These are phyloP conservation scores for Cucurbitaria berberidis DNA, from an alignment of 2,329 filamentous ascomycete genomes.

Conservation along the genomic window DNA sequence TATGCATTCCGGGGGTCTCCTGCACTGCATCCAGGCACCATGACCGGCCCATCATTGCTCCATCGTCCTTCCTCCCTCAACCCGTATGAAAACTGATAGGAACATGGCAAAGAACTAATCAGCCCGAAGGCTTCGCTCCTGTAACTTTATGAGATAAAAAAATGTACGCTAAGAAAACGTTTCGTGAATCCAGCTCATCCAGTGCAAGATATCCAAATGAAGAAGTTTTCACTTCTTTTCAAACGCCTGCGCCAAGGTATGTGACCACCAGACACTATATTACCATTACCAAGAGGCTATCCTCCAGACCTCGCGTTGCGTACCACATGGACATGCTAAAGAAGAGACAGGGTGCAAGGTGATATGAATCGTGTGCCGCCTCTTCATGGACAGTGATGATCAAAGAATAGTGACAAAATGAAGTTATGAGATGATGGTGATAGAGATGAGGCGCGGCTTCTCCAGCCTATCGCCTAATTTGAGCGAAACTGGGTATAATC, in stretches of 20 bases:
- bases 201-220: not conserved
- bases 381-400: not conserved
- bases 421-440: not conserved
- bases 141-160: not conserved
- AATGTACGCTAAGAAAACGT: not conserved
- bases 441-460: not conserved
- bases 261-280: slow-evolving; percentile 1
- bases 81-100: not conserved
- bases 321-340: not conserved
- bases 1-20: not conserved
- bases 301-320: not conserved
- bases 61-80: not conserved
- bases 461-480: not conserved
- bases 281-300: not conserved
- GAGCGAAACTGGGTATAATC: slow-evolving; percentile 1
- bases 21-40: not conserved
- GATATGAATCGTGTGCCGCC: not conserved
- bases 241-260: not conserved
- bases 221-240: not conserved
- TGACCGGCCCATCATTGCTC: not conserved
- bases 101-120: not conserved
- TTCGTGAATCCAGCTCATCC: not conserved
- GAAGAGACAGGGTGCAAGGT: not conserved
- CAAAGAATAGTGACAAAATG: not conserved
- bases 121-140: not conserved